Evolutionary conservation across 2,329 filamentous ascomycete species (phyloP).

Genomic region (Aureobasidium sp.): DNA sequence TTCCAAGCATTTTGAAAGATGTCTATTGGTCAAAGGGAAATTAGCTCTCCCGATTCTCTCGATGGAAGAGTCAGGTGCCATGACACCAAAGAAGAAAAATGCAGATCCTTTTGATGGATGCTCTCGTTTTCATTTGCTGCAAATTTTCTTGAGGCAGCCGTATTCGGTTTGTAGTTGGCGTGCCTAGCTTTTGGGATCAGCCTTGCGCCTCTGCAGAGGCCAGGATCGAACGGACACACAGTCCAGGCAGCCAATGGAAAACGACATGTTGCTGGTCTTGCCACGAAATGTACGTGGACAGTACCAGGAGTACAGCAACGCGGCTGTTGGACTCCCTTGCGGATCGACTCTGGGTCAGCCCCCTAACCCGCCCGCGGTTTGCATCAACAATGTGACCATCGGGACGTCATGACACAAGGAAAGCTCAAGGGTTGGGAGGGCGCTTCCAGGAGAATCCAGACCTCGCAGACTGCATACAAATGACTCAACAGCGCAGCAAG

Average conservation of each 20-base stretch:
- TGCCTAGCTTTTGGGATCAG: conserved; percentile 5
- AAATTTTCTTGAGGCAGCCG: conserved; percentile 6
- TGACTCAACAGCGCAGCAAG: conserved; percentile 12
- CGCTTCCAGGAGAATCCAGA: conserved; percentile 13
- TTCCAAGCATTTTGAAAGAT: background rate
- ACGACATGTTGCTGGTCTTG: conserved; percentile 3
- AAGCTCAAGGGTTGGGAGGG: conserved; percentile 3
- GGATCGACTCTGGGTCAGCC: conserved; percentile 1
- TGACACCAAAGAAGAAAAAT: conserved; percentile 5
- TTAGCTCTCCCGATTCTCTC: background rate
- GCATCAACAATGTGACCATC: background rate
- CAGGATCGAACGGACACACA: background rate
- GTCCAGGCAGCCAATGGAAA: conserved; percentile 2
- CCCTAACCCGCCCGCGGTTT: conserved; percentile 9
- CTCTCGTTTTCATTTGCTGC: conserved; percentile 9
- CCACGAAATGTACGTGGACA: conserved; percentile 2
- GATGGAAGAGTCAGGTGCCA: conserved; percentile 8
- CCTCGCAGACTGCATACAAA: conserved; percentile 1
- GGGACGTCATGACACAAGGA: conserved; percentile 11
- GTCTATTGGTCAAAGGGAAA: conserved; percentile 11
- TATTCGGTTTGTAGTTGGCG: conserved; percentile 8
- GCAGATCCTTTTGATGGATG: background rate
- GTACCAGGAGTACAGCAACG: background rate
- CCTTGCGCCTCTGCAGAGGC: background rate
- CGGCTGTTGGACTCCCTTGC: conserved; percentile 12